Percentiles rank a stretch among this genome's conserved stretches.
Conservation (phyloP, 2,329 filamentous ascomycete species). For the Apiospora phragmitis region DNA sequence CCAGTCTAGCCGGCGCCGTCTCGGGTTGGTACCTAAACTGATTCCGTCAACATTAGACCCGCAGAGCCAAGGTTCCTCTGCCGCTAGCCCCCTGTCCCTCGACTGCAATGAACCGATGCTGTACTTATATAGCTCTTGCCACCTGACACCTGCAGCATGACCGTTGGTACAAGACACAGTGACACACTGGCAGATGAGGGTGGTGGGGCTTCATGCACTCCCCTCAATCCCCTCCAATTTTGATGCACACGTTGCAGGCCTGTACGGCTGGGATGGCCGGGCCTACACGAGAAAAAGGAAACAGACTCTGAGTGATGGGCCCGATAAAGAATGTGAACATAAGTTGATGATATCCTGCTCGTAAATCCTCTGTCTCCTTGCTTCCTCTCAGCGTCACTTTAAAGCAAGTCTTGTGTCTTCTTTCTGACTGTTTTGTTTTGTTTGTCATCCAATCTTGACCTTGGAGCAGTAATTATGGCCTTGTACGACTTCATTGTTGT, state of each 20-base stretch:
- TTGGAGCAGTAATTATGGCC: not conserved
- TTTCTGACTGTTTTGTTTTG: not conserved
- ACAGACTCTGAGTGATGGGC: not conserved
- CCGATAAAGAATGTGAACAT: not conserved
- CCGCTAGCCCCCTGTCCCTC: not conserved
- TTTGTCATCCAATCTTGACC: not conserved
- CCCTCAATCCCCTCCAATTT: not conserved
- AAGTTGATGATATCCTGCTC: not conserved
- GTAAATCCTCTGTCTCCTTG: not conserved
- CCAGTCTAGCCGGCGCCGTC: not conserved
- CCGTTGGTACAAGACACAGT: not conserved
- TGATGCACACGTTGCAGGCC: no score
- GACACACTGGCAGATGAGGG: not conserved
- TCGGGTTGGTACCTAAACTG: not conserved
- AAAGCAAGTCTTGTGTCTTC: not conserved
- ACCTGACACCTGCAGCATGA: not conserved
- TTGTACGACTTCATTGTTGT: conserved; percentile 36
- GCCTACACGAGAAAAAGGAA: not conserved
- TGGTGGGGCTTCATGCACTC: not conserved
- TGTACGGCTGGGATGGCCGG: not conserved
- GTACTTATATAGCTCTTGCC: not conserved
- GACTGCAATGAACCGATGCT: not conserved
- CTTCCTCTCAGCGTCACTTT: no score
- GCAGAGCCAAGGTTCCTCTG: not conserved
- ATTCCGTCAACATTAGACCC: not conserved